Evolutionary conservation across 1,139 yeast genomes (phyloP).

Genomic region (Kodamaea fungicola): DNA sequence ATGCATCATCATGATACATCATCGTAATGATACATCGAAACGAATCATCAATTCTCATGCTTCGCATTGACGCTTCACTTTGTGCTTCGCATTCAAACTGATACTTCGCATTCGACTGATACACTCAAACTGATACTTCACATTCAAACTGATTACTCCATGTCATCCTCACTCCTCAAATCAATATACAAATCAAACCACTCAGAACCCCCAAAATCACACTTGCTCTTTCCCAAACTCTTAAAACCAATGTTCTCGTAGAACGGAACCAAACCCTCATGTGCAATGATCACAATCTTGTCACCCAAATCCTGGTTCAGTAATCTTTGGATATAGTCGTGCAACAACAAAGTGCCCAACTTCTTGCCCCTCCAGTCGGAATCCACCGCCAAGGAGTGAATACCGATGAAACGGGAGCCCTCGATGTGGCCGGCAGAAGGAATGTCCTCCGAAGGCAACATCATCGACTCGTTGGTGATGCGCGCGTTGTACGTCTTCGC

Average conservation of each 20-base stretch:
- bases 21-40: no score
- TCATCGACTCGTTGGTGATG: slow-evolving; percentile 70
- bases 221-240: slow-evolving; percentile 58
- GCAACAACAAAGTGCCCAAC: slow-evolving; percentile 76
- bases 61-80: no score
- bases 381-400: slow-evolving; percentile 78
- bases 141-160: slow-evolving; percentile 1
- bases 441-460: slow-evolving; percentile 42
- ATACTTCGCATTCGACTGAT: no score
- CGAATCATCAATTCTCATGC: no score
- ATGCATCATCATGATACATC: no score
- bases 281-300: slow-evolving; percentile 70
- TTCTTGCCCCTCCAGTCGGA: slow-evolving; percentile 79
- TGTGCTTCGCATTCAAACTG: no score
- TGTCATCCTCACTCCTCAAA: slow-evolving; percentile 58
- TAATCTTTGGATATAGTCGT: slow-evolving; percentile 87
- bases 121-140: no score
- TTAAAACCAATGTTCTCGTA: slow-evolving; percentile 78
- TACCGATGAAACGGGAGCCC: slow-evolving; percentile 67
- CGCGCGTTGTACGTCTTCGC: slow-evolving; percentile 58
- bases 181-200: slow-evolving; percentile 70
- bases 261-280: slow-evolving; percentile 65
- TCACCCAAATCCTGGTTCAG: slow-evolving; percentile 86
- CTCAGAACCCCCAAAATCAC: slow-evolving; percentile 54
- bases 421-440: slow-evolving; percentile 69